Conservation (phyloP, 495 filamentous ascomycete genomes). For the Apiosordaria backusii region DNA sequence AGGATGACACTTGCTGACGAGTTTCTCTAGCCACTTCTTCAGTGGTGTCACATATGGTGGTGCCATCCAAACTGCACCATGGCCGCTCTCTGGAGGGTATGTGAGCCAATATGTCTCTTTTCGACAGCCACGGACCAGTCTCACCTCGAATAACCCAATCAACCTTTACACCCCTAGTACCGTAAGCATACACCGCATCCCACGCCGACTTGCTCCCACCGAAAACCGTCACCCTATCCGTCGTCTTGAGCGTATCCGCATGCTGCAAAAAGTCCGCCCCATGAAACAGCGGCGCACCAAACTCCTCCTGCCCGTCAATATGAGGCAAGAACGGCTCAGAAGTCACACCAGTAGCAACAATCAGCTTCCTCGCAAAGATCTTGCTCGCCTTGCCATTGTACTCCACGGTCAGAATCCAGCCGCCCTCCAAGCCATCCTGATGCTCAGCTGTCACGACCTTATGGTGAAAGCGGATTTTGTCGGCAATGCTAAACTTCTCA, state of each 20-base stretch:
- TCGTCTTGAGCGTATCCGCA: slow-evolving; percentile 30
- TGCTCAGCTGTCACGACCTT: slow-evolving; percentile 54
- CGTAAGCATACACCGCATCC: slow-evolving; percentile 71
- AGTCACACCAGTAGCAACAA: slow-evolving; percentile 39
- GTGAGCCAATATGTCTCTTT: too few relatives aligned
- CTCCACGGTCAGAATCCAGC: slow-evolving; percentile 41
- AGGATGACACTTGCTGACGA: slow-evolving; percentile 49
- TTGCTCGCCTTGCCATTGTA: slow-evolving; percentile 9
- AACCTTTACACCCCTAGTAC: slow-evolving; percentile 60
- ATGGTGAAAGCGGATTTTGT: slow-evolving; percentile 51
- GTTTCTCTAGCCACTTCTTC: slow-evolving; percentile 50
- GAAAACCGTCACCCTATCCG: slow-evolving; percentile 54
- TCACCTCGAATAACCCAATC: slow-evolving; percentile 71
- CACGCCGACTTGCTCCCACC: slow-evolving; percentile 73
- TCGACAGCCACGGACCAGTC: too few relatives aligned
- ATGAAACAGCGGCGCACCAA: slow-evolving; percentile 59
- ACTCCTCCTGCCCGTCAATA: slow-evolving; percentile 37
- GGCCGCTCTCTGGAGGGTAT: slow-evolving; percentile 59
- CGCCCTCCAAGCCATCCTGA: slow-evolving; percentile 29
- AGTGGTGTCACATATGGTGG: slow-evolving; percentile 50
- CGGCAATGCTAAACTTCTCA: slow-evolving; percentile 52
- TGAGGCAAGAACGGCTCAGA: slow-evolving; percentile 39
- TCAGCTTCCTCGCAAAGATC: slow-evolving; percentile 31
- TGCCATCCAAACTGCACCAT: slow-evolving; percentile 70
- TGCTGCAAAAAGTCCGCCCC: slow-evolving; percentile 50